These are phyloP conservation scores for Furcasterigmium furcatum DNA, from an alignment of 2,329 filamentous ascomycete genomes.

Conservation along the genomic window DNA sequence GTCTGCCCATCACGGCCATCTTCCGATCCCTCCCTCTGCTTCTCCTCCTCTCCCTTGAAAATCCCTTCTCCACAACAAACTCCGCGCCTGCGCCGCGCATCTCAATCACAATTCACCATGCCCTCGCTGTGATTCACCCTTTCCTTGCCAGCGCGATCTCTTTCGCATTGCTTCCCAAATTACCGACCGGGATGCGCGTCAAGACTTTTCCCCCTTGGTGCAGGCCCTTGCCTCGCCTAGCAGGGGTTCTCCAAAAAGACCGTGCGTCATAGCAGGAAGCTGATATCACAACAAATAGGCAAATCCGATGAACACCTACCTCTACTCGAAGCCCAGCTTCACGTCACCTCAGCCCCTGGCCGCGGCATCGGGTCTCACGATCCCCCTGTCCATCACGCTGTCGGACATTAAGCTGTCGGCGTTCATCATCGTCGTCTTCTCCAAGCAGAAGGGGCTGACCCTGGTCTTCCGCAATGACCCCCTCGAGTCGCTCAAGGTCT, in stretches of 20 bases:
- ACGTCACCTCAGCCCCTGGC: constrained; percentile 90
- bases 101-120: constrained; percentile 6
- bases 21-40: not conserved
- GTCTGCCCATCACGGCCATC: not conserved
- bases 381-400: constrained; percentile 93
- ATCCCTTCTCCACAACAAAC: not conserved
- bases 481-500: constrained; percentile 95
- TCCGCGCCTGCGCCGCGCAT: not conserved
- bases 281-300: constrained; percentile 60
- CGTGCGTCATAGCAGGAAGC: constrained; percentile 32
- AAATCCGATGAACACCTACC: constrained; percentile 93
- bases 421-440: constrained; percentile 97
- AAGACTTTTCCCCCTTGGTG: constrained; percentile 11
- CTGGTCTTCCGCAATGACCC: constrained; percentile 98
- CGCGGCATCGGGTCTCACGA: constrained; percentile 87
- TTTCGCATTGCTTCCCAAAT: constrained; percentile 30
- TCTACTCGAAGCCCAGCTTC: constrained; percentile 87
- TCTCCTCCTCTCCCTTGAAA: constrained; percentile 8
- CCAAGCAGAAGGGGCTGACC: constrained; percentile 93
- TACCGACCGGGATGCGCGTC: constrained; percentile 29
- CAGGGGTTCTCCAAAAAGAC: constrained; percentile 16
- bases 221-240: constrained; percentile 7
- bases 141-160: not conserved
- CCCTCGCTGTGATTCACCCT: not conserved
- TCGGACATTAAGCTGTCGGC: constrained; percentile 95